A percentile compares a stretch with the other conserved stretches of the same genome.
Conservation (phyloP, 805 yeast genomes). For the Soucietia sequanensis region DNA sequence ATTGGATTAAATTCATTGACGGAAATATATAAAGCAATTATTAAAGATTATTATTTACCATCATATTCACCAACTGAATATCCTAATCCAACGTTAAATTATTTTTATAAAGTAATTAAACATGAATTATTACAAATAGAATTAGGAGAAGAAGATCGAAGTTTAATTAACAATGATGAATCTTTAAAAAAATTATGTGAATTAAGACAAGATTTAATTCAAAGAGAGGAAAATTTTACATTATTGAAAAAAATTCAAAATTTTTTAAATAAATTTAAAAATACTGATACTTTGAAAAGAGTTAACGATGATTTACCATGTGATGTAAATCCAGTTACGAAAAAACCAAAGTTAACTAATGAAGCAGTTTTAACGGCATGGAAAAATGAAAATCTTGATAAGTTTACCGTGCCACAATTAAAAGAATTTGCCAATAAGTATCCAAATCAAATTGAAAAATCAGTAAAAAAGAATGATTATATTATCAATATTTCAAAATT, state of each 20-base stretch:
- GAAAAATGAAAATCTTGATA: slow-evolving; percentile 31
- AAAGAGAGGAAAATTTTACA: background rate
- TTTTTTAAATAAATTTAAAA: background rate
- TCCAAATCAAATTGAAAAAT: slow-evolving; percentile 31
- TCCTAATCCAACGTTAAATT: slow-evolving; percentile 65
- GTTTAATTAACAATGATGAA: slow-evolving; percentile 18
- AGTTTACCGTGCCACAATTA: slow-evolving; percentile 44
- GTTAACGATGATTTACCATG: background rate
- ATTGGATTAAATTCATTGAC: slow-evolving; percentile 8
- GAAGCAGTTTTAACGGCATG: slow-evolving; percentile 42
- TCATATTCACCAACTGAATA: slow-evolving; percentile 57
- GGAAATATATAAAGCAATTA: slow-evolving; percentile 19
- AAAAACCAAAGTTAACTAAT: slow-evolving; percentile 24
- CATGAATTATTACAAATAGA: slow-evolving; percentile 59
- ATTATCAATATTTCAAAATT: slow-evolving; percentile 39
- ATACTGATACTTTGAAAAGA: background rate
- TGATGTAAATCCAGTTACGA: background rate
- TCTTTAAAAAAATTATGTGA: slow-evolving; percentile 15
- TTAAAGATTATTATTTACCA: slow-evolving; percentile 42
- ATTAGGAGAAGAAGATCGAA: slow-evolving; percentile 12
- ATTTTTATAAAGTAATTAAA: slow-evolving; percentile 63
- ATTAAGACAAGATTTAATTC: slow-evolving; percentile 2
- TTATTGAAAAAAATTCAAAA: background rate
- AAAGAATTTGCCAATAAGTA: slow-evolving; percentile 37
- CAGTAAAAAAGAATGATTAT: slow-evolving; percentile 41